Conservation (phyloP, 352 stramenopile genomes). For the Phytophthora sojae region DNA sequence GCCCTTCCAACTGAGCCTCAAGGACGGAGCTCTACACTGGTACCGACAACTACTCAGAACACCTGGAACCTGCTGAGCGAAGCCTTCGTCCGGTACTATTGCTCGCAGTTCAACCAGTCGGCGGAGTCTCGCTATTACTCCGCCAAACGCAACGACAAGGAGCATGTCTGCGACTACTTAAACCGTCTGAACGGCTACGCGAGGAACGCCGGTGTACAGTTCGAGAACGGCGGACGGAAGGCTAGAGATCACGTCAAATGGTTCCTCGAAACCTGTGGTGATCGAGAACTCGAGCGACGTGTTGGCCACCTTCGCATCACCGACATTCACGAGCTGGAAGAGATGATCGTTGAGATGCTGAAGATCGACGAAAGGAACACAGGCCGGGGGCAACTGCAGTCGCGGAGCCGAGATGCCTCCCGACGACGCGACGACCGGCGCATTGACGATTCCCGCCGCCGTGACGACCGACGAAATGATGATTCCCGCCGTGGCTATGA, state of each 20-base stretch:
- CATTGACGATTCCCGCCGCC: too few species aligned
- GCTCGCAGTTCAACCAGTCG: slow-evolving; percentile 3
- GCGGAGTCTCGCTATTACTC: slow-evolving; percentile 11
- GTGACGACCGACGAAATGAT: too few species aligned
- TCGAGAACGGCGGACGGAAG: neutral
- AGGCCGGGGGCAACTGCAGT: too few species aligned
- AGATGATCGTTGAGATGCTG: too few species aligned
- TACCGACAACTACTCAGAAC: slow-evolving; percentile 1
- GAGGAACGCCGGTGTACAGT: neutral
- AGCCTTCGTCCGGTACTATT: slow-evolving; percentile 8
- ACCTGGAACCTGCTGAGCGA: neutral
- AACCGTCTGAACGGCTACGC: slow-evolving; percentile 7
- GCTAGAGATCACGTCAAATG: neutral
- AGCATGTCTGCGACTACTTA: slow-evolving; percentile 8
- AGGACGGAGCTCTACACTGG: slow-evolving; percentile 5
- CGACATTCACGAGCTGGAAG: too few species aligned
- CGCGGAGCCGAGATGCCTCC: too few species aligned
- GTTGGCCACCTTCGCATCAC: too few species aligned
- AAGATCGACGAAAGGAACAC: too few species aligned
- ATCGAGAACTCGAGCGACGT: too few species aligned
- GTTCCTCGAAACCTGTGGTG: too few species aligned
- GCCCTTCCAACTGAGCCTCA: slow-evolving; percentile 3
- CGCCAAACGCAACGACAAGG: neutral
- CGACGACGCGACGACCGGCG: too few species aligned
- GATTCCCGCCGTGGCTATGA: too few species aligned